phyloP scores from a whole-genome alignment of 1,284 basidiomycete species.

The Ceratobasidium sp. region DNA sequence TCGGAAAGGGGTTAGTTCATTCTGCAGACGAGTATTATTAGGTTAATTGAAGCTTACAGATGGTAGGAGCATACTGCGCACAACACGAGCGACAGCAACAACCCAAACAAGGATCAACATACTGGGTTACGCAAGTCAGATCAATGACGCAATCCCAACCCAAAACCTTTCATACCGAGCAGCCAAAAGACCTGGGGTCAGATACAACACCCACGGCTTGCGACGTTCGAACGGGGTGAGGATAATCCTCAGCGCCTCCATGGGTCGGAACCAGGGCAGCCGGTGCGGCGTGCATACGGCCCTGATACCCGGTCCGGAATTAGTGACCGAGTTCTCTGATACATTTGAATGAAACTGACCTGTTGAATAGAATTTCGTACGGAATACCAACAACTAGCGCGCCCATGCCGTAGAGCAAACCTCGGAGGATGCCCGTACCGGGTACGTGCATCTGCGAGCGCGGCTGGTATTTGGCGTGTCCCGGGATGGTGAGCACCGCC shows the following conservation, averaged over 20 bases:
- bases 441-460: conserved; percentile 73
- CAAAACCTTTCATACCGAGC: conserved; percentile 61
- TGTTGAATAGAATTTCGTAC: conserved; percentile 81
- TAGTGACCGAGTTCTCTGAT: background rate
- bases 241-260: conserved; percentile 76
- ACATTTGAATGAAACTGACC: conserved; percentile 61
- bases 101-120: conserved; percentile 75
- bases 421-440: conserved; percentile 73
- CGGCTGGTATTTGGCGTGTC: conserved; percentile 36
- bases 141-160: background rate
- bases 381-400: conserved; percentile 85
- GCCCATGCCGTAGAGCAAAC: conserved; percentile 66
- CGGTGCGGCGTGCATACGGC: conserved; percentile 89
- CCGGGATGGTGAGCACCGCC: conserved; percentile 54
- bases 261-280: conserved; percentile 74
- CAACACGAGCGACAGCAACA: conserved; percentile 73
- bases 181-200: conserved; percentile 84
- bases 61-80: conserved; percentile 78
- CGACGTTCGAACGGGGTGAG: conserved; percentile 86
- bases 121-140: background rate
- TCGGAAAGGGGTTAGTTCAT: background rate
- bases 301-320: conserved; percentile 58
- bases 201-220: conserved; percentile 82
- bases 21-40: background rate
- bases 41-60: conserved; percentile 50